Percentiles rank a stretch among this genome's conserved stretches.
Conservation (phyloP, 2,329 filamentous ascomycete genomes). For the Tricladium varicosporioides region DNA sequence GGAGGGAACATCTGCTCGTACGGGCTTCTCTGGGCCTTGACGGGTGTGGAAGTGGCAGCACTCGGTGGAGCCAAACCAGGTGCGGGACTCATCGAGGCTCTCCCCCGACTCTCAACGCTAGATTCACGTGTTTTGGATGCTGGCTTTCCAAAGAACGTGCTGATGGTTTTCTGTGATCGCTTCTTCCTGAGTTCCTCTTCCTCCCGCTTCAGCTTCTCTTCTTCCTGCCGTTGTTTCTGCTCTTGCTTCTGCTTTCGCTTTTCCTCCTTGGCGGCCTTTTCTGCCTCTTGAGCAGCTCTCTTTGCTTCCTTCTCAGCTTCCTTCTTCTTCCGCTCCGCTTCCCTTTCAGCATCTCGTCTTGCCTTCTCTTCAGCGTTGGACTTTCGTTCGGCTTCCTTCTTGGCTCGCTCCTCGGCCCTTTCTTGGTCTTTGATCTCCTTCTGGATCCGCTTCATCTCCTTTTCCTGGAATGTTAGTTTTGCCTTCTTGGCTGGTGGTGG, state of each 20-base stretch:
- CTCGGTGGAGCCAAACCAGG: slow-evolving; percentile 13
- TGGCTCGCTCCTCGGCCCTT: slow-evolving; percentile 33
- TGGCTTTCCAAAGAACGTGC: slow-evolving; percentile 24
- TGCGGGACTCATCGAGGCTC: slow-evolving; percentile 27
- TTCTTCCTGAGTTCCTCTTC: slow-evolving; percentile 36
- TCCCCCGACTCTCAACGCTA: slow-evolving; percentile 23
- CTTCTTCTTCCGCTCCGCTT: slow-evolving; percentile 36
- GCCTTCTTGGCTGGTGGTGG: slow-evolving; percentile 26
- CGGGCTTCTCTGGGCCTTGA: slow-evolving; percentile 37
- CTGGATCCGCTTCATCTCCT: slow-evolving; percentile 38
- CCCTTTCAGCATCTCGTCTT: slow-evolving; percentile 38
- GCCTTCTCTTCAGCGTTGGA: slow-evolving; percentile 32
- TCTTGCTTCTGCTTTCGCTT: slow-evolving; percentile 40
- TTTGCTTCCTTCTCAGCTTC: slow-evolving; percentile 31
- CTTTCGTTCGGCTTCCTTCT: slow-evolving; percentile 32
- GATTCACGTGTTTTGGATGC: slow-evolving; percentile 9
- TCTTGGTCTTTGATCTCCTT: slow-evolving; percentile 30
- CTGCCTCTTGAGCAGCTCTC: slow-evolving; percentile 22
- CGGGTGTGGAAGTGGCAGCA: slow-evolving; percentile 21
- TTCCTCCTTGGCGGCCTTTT: slow-evolving; percentile 34
- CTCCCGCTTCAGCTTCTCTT: slow-evolving; percentile 42
- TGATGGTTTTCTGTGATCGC: slow-evolving; percentile 43
- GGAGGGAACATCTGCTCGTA: slow-evolving; percentile 75
- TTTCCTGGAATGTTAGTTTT: slow-evolving; percentile 30
- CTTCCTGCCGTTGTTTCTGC: slow-evolving; percentile 38